Evolutionary conservation across 768 basidiomycete species (phyloP).

Genomic region (Megacollybia marginata): DNA sequence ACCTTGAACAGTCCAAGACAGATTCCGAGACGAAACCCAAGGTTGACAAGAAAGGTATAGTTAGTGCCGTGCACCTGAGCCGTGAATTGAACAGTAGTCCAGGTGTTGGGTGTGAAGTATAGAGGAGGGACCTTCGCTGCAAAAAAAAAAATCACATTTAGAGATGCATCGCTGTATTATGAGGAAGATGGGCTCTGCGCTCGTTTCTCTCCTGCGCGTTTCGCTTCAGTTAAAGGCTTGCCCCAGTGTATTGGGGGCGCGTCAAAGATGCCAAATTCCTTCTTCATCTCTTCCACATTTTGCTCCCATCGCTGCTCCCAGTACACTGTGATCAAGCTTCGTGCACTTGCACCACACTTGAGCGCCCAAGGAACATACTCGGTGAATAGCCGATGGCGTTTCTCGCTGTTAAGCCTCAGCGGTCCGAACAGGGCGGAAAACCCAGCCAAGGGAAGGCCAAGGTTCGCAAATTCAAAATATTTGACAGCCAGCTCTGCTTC

Average conservation of each 20-base stretch:
- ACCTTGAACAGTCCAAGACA: background rate
- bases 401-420: constrained; percentile 52
- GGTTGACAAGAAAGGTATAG: background rate
- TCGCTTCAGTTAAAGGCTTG: constrained; percentile 56
- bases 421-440: constrained; percentile 78
- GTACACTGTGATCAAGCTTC: constrained; percentile 81
- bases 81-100: background rate
- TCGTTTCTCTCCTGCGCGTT: constrained; percentile 32
- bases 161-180: background rate
- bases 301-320: constrained; percentile 96
- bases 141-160: background rate
- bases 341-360: constrained; percentile 67
- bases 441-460: constrained; percentile 82
- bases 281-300: constrained; percentile 73
- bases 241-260: constrained; percentile 72
- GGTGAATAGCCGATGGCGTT: constrained; percentile 51
- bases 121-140: background rate
- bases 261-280: constrained; percentile 79
- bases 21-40: background rate
- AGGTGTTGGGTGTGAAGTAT: background rate
- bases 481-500: constrained; percentile 92
- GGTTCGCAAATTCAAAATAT: constrained; percentile 88
- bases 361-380: constrained; percentile 95
- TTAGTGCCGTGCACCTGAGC: background rate
- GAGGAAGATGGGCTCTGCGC: background rate